These are phyloP conservation scores for Eimeria sp. DNA, from an alignment of 169 alveolate genomes.

Conservation along the genomic window DNA sequence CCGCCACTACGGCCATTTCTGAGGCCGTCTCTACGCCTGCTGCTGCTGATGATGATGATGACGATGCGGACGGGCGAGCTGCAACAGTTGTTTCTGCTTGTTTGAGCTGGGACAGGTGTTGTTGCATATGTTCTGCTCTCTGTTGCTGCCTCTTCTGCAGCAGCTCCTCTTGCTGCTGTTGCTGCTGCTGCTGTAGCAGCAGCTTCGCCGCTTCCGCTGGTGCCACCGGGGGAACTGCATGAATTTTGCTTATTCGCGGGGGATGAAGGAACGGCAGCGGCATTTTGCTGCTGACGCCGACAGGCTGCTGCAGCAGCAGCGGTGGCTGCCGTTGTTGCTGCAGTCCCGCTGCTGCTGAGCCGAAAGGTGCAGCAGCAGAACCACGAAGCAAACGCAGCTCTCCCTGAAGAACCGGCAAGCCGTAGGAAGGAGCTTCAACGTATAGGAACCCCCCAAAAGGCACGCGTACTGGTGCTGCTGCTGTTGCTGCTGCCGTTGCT, in stretches of 20 bases:
- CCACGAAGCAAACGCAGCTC: constrained; percentile 42
- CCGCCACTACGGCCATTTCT: not conserved
- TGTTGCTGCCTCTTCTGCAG: constrained; percentile 49
- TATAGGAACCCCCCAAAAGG: constrained; percentile 59
- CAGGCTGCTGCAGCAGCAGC: constrained; percentile 7
- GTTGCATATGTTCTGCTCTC: constrained; percentile 1
- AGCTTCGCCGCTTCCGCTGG: constrained; percentile 40
- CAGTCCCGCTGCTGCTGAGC: not conserved
- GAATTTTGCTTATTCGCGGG: not conserved
- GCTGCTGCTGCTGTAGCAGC: constrained; percentile 61
- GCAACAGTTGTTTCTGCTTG: not conserved
- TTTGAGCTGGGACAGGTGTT: not conserved
- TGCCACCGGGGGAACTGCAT: constrained; percentile 14
- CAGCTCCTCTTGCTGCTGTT: constrained; percentile 58
- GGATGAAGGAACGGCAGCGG: not conserved
- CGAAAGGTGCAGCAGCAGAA: not conserved
- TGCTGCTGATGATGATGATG: not conserved
- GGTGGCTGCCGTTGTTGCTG: constrained; percentile 53
- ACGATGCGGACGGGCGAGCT: not conserved
- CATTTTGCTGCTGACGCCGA: constrained; percentile 1
- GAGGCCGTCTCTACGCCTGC: not conserved
- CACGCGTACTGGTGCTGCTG: constrained; percentile 50
- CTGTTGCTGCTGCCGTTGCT: not conserved
- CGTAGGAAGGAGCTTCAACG: constrained; percentile 64
- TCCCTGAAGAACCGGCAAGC: constrained; percentile 57